Evolutionary conservation across 352 stramenopile species (phyloP).

Genomic region (Phytophthora megakarya): DNA sequence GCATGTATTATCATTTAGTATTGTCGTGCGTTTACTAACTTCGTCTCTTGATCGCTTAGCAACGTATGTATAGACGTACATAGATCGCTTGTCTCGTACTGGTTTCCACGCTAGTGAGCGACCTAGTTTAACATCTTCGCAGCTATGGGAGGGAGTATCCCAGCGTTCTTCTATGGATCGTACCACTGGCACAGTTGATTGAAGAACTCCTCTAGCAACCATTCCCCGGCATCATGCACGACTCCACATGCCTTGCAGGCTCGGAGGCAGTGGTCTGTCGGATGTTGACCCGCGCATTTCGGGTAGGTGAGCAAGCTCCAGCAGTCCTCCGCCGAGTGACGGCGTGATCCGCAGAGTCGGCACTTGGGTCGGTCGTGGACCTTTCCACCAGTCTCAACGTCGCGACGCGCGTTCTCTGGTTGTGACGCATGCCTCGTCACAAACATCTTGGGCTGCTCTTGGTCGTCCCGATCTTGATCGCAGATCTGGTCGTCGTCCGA

Average conservation of each 20-base stretch:
- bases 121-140: constrained; percentile 31
- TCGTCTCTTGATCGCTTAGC: no score
- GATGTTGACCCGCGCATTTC: constrained; percentile 12
- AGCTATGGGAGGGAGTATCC: no score
- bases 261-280: constrained; percentile 15
- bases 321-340: constrained; percentile 8
- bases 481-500: no score
- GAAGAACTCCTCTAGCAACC: constrained; percentile 16
- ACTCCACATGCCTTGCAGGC: no score
- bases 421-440: neutral
- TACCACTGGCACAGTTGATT: constrained; percentile 17
- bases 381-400: neutral
- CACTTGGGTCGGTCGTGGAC: constrained; percentile 5
- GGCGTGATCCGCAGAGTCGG: no score
- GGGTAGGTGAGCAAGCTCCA: constrained; percentile 19
- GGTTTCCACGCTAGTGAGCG: constrained; percentile 20
- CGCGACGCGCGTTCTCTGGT: no score
- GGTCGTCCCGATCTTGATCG: constrained; percentile 7
- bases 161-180: constrained; percentile 6
- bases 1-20: no score
- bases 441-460: constrained; percentile 1
- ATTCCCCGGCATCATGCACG: constrained; percentile 9
- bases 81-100: no score
- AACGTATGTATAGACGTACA: no score
- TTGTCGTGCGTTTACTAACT: no score